Evolutionary conservation across 2,329 filamentous ascomycete genomes (phyloP).

Genomic region (Hymenoscyphus fraxineus): DNA sequence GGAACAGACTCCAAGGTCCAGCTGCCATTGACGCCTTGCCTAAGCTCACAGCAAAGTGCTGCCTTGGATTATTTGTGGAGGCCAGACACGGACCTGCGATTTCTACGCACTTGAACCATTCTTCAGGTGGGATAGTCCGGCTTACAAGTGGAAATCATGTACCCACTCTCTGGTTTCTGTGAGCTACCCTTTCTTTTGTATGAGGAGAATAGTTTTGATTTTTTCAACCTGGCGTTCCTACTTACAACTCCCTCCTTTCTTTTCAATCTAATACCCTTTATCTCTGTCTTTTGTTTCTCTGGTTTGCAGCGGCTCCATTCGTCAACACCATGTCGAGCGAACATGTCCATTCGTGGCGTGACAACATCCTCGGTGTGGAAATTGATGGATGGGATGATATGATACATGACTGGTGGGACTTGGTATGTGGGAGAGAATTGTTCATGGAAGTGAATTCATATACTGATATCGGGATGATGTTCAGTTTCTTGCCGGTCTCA

Average conservation of each 20-base stretch:
- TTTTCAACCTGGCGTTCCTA: not conserved
- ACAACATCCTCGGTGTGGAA: slow-evolving; percentile 2
- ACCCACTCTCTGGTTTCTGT: not conserved
- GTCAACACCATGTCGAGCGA: not conserved
- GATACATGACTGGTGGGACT: slow-evolving; percentile 9
- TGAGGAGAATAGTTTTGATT: not conserved
- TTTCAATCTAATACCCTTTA: not conserved
- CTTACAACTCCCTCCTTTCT: not conserved
- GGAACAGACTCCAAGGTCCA: not conserved
- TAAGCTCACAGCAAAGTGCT: not conserved
- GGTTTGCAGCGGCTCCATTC: not conserved
- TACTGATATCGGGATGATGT: not conserved
- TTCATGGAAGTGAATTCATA: not conserved
- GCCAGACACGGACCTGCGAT: not conserved
- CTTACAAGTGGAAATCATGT: not conserved
- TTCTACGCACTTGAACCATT: not conserved
- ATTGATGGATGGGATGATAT: slow-evolving; percentile 5
- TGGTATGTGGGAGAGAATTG: slow-evolving; percentile 7
- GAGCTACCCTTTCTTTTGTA: slow-evolving; percentile 2
- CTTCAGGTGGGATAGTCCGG: not conserved
- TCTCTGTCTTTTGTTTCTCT: not conserved
- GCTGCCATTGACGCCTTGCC: not conserved
- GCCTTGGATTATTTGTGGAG: not conserved
- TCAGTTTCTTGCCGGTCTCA: not conserved
- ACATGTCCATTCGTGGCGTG: not conserved